phyloP scores from a whole-genome alignment of 192 early-diverging fungal genomes.

The Physocladia obscura region DNA sequence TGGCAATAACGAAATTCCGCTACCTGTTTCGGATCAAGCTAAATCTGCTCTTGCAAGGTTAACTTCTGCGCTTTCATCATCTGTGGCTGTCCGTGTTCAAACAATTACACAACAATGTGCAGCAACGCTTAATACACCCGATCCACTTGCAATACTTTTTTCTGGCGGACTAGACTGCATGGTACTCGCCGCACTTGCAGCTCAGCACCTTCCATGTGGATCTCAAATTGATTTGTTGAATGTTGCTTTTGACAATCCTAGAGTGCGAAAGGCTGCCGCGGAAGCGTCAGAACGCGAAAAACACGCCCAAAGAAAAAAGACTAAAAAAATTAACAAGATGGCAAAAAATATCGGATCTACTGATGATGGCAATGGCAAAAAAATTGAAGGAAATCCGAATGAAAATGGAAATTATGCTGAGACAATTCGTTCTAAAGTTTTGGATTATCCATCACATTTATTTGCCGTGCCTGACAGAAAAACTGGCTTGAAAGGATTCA shows the following conservation, averaged over 20 bases:
- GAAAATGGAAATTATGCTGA: not conserved
- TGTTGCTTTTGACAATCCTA: constrained; percentile 93
- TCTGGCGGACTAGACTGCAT: constrained; percentile 96
- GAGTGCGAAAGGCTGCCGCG: constrained; percentile 49
- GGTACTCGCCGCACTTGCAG: constrained; percentile 77
- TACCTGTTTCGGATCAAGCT: not conserved
- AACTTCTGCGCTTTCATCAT: not conserved
- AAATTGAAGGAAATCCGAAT: no score
- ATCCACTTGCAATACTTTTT: constrained; percentile 62
- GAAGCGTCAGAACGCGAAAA: not conserved
- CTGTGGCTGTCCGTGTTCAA: constrained; percentile 7
- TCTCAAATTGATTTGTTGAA: constrained; percentile 88
- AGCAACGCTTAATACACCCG: not conserved
- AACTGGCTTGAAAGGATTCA: constrained; percentile 63
- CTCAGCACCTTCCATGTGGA: constrained; percentile 63
- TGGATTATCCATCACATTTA: constrained; percentile 2
- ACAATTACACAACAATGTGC: constrained; percentile 10
- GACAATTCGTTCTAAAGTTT: not conserved
- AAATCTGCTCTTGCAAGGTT: not conserved
- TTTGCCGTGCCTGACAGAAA: constrained; percentile 83
- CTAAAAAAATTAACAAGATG: constrained; percentile 31
- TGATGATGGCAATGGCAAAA: not conserved
- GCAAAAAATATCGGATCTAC: not conserved
- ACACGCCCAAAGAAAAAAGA: not conserved
- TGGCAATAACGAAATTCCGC: constrained; percentile 11